Base-by-base conservation (phyloP, 2,329 filamentous ascomycete genomes). In the Drechslerella coelobrocha region DNA sequence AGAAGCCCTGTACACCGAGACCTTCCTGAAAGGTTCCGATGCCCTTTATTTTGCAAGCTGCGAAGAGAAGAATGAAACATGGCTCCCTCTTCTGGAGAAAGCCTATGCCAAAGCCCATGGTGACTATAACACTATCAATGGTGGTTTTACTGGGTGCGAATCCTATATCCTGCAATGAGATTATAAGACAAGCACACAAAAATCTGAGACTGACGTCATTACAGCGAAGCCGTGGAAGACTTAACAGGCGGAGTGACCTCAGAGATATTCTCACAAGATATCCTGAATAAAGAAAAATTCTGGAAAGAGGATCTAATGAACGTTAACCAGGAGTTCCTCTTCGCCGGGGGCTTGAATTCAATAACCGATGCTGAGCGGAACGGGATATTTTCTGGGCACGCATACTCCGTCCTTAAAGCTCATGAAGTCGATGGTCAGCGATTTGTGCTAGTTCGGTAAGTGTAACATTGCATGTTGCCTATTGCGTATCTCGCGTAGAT, bases 51-150 rank as follows among this genome's bases (percentile, higher is more conserved):
- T 93, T 78, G 89, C 88, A 1, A 87, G 89, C 76, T 91, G 88
- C 79, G 84, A 84, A 69, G 86, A 90, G 72, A 85, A 87, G 31
- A 91, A 91, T 76, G 90, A 93, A 78, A 93, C 89, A 0, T 94
- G 90, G 90, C 82, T 93, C 3, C 89, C 90, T 0, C 80, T 94
- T 23, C 81, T 92, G 1, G 89, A 93, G 76, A 93, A 93, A 78
- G 90, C 90, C 0, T 93, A 90, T 76, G 90, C 90, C 19, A 94
- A 94, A 78, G 89, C 89, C 0, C 90, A 94, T 75, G 90, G 89
- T 1, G 89, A 94, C 76, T 95, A 89, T 74, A 85, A 83, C 17
- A 84, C 88, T 0, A 89, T 95, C 31, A 84, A 89, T 41, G 89
- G 89, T 5, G 90, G 90, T 0, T 91, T 87, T 76, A 87, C 88